Evolutionary conservation across 306 rosid species (phyloP).

Genomic region (Malus orientalis): DNA sequence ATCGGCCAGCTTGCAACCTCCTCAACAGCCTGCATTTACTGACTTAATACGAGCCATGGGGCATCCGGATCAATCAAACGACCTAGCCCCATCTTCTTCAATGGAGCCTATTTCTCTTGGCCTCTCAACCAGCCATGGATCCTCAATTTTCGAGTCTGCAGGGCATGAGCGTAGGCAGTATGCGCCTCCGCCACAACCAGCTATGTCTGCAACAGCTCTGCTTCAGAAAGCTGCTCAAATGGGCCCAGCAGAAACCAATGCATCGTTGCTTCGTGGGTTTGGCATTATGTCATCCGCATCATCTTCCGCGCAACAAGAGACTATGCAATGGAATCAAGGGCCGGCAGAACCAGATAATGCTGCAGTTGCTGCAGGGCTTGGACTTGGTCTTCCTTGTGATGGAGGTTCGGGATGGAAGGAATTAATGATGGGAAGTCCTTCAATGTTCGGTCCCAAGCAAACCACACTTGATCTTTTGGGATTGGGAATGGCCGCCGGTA

Average conservation of each 20-base stretch:
- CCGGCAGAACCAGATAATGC: conserved; percentile 43
- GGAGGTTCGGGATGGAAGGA: conserved; percentile 69
- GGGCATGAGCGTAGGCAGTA: conserved; percentile 62
- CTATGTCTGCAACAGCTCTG: conserved; percentile 90
- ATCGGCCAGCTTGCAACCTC: conserved; percentile 44
- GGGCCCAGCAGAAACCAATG: conserved; percentile 68
- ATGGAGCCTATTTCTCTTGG: conserved; percentile 69
- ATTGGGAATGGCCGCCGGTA: conserved; percentile 86
- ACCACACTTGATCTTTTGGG: conserved; percentile 91
- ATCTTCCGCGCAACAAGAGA: conserved; percentile 43
- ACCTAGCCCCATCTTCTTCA: conserved; percentile 42
- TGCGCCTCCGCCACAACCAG: conserved; percentile 50
- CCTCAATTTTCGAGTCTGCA: conserved; percentile 55
- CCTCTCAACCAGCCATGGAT: conserved; percentile 54
- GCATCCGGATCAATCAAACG: conserved; percentile 35
- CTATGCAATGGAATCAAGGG: conserved; percentile 58
- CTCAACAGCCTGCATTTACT: conserved; percentile 43
- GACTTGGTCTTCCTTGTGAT: conserved; percentile 67
- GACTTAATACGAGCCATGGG: conserved; percentile 55
- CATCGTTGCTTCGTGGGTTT: conserved; percentile 66
- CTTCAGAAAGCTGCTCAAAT: conserved; percentile 96
- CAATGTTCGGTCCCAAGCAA: conserved; percentile 78
- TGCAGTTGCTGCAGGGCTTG: conserved; percentile 53
- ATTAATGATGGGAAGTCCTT: conserved; percentile 66
- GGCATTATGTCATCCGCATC: conserved; percentile 66